Evolutionary conservation across 2,329 filamentous ascomycete species (phyloP), one percentile per base, ranked within the genome.

Genomic region (Dissoconium aciculare): DNA sequence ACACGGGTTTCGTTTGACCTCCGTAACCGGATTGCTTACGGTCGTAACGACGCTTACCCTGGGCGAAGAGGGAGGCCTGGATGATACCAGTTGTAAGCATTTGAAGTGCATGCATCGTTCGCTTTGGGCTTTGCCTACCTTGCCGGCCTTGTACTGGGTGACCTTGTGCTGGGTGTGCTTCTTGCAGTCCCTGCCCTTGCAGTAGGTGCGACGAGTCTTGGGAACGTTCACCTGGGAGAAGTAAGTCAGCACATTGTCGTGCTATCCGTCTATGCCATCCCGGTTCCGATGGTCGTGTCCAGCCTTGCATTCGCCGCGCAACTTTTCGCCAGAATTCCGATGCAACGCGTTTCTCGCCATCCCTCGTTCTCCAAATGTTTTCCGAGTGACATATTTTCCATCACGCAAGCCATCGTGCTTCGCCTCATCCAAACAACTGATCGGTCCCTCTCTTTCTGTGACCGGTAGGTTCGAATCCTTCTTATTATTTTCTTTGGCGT

Each of bases 1-100:
- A 98, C 59, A 98, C 85, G 55, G 91, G 89, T 73, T 98, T 98
- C 58, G 89, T 98, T 73, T 98, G 89, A 85, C 89, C 89, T 82
- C 89, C 89, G 62, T 94, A 95, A 81, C 87, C 87, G 63, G 78
- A 83, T 72, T 95, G 87, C 74, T 95, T 95, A 61, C 84, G 76
- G 70, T 92, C 84, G 71, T 95, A 95, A 78, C 87, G 85, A 67
- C 87, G 82, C 81, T 95, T 98, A 75, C 87, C 87, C 76, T 98
- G 87, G 49, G 84, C 84, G 71, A 84, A 91, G 50, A 87, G 72
- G 58, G 84, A 92, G 59, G 84, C 84, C 76, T 78, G 47, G n/a
- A 26, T 17, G 35, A 11, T 15, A 23, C 8, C 4, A 32, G 39
- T 43, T 33, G 40, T 38, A 15, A 28, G 32, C 28, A 15, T 19